Evolutionary conservation across 2,329 filamentous ascomycete species (phyloP), one percentile per base, ranked within the genome.

Genomic region (Calonectria hongkongensis): DNA sequence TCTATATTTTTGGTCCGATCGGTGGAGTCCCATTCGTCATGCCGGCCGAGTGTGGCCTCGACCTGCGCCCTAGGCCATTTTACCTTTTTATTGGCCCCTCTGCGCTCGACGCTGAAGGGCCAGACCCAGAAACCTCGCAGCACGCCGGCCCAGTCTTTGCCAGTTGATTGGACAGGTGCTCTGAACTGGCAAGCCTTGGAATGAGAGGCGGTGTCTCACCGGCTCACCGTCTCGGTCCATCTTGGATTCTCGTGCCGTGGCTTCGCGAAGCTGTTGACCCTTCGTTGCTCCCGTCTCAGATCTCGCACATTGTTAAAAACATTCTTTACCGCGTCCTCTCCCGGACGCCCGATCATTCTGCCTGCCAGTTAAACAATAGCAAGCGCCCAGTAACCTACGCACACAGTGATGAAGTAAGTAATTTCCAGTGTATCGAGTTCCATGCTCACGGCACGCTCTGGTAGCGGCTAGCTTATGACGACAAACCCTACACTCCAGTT

Each of bases 281-380:
- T 67, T 64, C 45, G 28, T 67, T 64, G 45, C n/a, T 13, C 68
- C 62, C 62, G 78, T 79, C 76, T 79, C 63, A 77, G 76, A 79
- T 78, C 72, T 75, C 65, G 66, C 69, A 74, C 30, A 60, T 45
- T 25, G 67, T 68, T 51, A 36, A 54, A 45, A 68, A 63, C 60
- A 73, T 74, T 68, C 56, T 71, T 66, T 65, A 58, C 25, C 62
- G 33, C 51, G 68, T 68, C 67, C 69, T 74, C 28, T 27, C 63
- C 70, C 54, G 45, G 33, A 70, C 58, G 56, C 67, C 62, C 67
- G 68, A 75, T 70, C 68, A 69, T 27, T 67, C 21, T 21, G 21
- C 30, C 39, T 65, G 70, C 54, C 50, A 70, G 28, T 60, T 45
- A 47, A 51, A 56, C 70, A 66, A 63, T 68, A 54, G 28, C 30